Conservation (phyloP, 352 stramenopile species). For the Globisporangium sylvaticum region DNA sequence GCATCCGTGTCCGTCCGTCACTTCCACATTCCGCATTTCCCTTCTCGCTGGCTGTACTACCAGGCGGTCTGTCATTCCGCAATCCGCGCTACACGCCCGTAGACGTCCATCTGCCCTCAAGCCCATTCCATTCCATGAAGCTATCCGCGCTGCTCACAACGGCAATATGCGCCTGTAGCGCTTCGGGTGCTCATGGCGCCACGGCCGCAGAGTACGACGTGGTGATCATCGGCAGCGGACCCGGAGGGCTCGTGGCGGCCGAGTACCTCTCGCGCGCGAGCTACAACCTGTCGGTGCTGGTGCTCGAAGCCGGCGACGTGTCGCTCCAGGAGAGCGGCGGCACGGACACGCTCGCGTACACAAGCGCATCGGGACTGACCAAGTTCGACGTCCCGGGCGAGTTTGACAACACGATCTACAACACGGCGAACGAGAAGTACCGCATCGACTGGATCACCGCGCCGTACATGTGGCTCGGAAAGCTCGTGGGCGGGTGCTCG, state of each 20-base stretch:
- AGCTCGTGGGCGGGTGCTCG: conserved; percentile 72
- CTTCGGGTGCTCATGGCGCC: background rate
- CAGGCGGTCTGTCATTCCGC: background rate
- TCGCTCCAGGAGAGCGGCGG: conserved; percentile 46
- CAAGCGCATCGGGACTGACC: conserved; percentile 31
- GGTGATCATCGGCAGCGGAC: conserved; percentile 51
- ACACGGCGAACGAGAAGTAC: conserved; percentile 37
- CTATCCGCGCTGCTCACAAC: background rate
- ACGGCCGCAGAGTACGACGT: conserved; percentile 37
- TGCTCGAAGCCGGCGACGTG: conserved; percentile 28
- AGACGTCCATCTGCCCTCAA: background rate
- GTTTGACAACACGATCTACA: conserved; percentile 53
- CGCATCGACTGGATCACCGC: conserved; percentile 38
- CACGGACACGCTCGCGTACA: conserved; percentile 42
- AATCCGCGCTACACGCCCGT: background rate
- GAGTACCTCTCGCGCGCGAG: conserved; percentile 36
- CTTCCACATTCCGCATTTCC: background rate
- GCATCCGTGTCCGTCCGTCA: background rate
- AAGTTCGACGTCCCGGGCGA: conserved; percentile 72
- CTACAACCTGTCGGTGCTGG: conserved; percentile 23
- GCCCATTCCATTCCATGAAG: background rate
- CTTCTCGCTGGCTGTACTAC: background rate
- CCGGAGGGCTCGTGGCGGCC: conserved; percentile 49
- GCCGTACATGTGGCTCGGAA: conserved; percentile 53
- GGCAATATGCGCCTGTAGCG: background rate